Base-by-base conservation (phyloP, 2,329 filamentous ascomycete genomes). In the Aspergillus spinulosporus region DNA sequence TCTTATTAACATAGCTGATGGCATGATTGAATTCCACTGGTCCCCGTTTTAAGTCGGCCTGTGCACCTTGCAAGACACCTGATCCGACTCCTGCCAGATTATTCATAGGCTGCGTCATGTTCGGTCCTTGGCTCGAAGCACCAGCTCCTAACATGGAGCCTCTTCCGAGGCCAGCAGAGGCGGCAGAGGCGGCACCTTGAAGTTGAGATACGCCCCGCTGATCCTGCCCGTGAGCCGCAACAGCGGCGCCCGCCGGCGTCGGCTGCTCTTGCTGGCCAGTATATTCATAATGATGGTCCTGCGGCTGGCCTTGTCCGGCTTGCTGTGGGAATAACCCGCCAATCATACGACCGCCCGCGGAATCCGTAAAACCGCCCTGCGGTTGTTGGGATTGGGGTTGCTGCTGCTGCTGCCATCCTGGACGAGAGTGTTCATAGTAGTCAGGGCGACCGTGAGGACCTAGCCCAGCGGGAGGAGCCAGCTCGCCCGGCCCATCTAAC, bases 1-100 rank as follows among this genome's bases (percentile, higher is more conserved):
- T 99, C 78, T 99, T 99, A 72, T 99, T 99, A 53, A 99, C 94
- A 68, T 99, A 99, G 72, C 92, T 97, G 62, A 99, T 99, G 0
- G 94, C 94, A 76, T 99, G 94, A 71, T 99, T 99, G 75, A 99
- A 99, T 70, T 99, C 94, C 14, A 99, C 94, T 1, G 94, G 94
- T 0, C 92, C 93, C 54, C 92, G 86, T 70, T 94, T 95, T 71
- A 90, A 66, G 50, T 79, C 80, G 51, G 74, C 75, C 55, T 78
- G 76, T n/a, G 72, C 73, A 28, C 74, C 79, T 76, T 74, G 82
- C 76, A 73, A 83, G 76, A 75, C 87, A 74, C 74, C 84, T 77
- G 64, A 79, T 21, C 80, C 82, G 59, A 81, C 80, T 44, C 84
- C 85, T 65, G 88, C 90, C 56, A 88, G 70, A 32, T 77, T 82